Base-by-base conservation (phyloP, 331 rosid species). In the Ulmus americana region DNA sequence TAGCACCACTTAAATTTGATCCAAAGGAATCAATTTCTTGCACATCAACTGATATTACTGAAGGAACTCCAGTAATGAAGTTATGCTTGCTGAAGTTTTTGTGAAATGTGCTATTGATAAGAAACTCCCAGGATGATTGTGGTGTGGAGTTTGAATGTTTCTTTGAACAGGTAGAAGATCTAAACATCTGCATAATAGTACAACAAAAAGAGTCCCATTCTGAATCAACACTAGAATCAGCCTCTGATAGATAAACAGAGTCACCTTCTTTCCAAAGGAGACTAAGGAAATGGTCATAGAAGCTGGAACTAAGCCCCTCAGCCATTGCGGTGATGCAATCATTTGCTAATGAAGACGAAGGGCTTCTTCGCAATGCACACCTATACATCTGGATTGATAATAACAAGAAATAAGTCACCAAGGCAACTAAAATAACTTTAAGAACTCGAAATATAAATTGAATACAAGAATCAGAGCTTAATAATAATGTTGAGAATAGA, bases 261-360 rank as follows among this genome's bases (percentile, higher is more conserved):
- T 85, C 81, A 15, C 87, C 86, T 80, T 89, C 91, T 74, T 77
- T 87, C 98, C 98, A 92, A 68, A 92, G 84, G 71, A 77, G 91
- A 79, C 91, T 83, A 66, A 89, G 88, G 75, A 92, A 80, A 74
- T 92, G 86, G 69, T 77, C 61, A 61, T 83, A 89, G 79, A 87
- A 85, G 69, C 76, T 77, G 69, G 90, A 75, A 72, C 65, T 72
- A 61, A 92, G 86, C 70, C 97, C 95, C 81, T 85, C 91, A 41
- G 98, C 88, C 83, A 92, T 86, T 53, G 95, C 95, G 65, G 95
- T 76, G 57, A 89, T 77, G 80, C 98, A 92, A 71, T 92, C 96
- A 83, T 84, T 80, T 62, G 83, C 87, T 76, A 92, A 81, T 65
- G 76, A 70, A 68, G 95, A 86, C 41, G 87, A 77, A 61, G 98